A percentile compares a stretch with the other conserved stretches of the same genome.
Conservation (phyloP, 2,329 filamentous ascomycete species). For the Zopfia rhizophila region DNA sequence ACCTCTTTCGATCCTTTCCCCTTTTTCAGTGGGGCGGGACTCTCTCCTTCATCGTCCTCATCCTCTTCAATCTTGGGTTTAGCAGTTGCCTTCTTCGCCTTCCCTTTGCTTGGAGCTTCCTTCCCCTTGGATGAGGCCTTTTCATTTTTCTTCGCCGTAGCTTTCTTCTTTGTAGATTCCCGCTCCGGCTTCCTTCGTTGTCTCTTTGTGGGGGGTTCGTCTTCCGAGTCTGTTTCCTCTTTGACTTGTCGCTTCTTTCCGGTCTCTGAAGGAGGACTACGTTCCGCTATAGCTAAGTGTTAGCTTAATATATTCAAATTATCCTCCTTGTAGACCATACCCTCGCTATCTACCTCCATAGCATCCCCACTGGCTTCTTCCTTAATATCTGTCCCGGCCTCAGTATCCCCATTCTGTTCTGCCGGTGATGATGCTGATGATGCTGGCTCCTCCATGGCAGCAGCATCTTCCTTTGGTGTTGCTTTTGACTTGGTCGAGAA, state of each 20-base stretch:
- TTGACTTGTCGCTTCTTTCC: slow-evolving; percentile 44
- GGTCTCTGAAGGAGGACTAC: slow-evolving; percentile 29
- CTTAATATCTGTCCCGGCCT: slow-evolving; percentile 31
- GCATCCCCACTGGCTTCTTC: slow-evolving; percentile 27
- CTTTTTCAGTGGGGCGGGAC: slow-evolving; percentile 23
- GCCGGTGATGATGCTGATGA: slow-evolving; percentile 20
- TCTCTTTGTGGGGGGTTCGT: slow-evolving; percentile 49
- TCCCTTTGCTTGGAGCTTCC: slow-evolving; percentile 15
- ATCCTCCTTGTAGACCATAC: no score
- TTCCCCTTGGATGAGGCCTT: slow-evolving; percentile 28
- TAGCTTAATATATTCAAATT: no score
- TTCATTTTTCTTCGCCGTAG: slow-evolving; percentile 30
- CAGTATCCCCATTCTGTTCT: slow-evolving; percentile 17
- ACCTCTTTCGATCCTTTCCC: slow-evolving; percentile 32
- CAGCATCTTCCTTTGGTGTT: slow-evolving; percentile 52
- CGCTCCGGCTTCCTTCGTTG: slow-evolving; percentile 44
- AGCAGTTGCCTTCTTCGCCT: slow-evolving; percentile 9
- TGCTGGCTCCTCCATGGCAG: slow-evolving; percentile 6
- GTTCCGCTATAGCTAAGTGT: no score
- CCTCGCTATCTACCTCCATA: slow-evolving; percentile 40
- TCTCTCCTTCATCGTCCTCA: slow-evolving; percentile 36
- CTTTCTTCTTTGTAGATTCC: slow-evolving; percentile 30
- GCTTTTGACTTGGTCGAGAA: slow-evolving; percentile 68
- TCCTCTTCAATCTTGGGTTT: slow-evolving; percentile 6
- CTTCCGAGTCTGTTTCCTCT: slow-evolving; percentile 44